Conservation (phyloP, 1,139 yeast species). For the Blastobotrys ciferrii region DNA sequence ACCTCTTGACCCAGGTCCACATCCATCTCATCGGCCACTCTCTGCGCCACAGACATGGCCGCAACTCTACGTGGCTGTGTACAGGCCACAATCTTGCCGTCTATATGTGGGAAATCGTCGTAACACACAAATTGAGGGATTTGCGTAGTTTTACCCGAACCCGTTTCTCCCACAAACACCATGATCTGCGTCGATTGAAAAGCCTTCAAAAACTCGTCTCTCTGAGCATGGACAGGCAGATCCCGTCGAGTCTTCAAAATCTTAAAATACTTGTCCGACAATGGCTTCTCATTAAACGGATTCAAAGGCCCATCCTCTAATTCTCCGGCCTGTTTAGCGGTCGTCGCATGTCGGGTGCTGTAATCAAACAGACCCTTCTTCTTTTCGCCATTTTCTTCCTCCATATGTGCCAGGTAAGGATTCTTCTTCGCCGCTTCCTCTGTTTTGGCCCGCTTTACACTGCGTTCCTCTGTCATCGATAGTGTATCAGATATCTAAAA, state of each 20-base stretch:
- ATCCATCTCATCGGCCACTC: conserved; percentile 97
- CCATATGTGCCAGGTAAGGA: conserved; percentile 35
- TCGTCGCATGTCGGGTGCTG: conserved; percentile 55
- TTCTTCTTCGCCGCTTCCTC: conserved; percentile 20
- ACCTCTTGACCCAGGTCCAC: conserved; percentile 88
- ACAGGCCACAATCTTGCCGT: conserved; percentile 84
- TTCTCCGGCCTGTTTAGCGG: conserved; percentile 63
- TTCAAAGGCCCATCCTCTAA: conserved; percentile 65
- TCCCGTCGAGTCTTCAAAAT: conserved; percentile 78
- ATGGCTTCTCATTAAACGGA: conserved; percentile 72
- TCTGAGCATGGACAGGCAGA: conserved; percentile 90
- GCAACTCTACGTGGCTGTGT: conserved; percentile 98
- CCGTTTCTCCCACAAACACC: conserved; percentile 99
- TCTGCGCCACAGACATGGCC: conserved; percentile 94
- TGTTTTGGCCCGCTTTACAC: conserved; percentile 18
- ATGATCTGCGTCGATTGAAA: conserved; percentile 88
- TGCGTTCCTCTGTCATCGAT: conserved; percentile 16
- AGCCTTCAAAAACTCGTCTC: conserved; percentile 78
- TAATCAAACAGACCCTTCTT: background rate
- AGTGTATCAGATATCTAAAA: background rate
- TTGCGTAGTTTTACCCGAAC: conserved; percentile 97
- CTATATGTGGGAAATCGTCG: conserved; percentile 84
- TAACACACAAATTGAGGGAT: conserved; percentile 93
- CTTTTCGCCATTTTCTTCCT: conserved; percentile 15
- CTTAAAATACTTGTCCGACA: conserved; percentile 65